Evolutionary conservation across 169 alveolate genomes (phyloP), one percentile per base, ranked within the genome.

Genomic region (Plasmodium vinckei): DNA sequence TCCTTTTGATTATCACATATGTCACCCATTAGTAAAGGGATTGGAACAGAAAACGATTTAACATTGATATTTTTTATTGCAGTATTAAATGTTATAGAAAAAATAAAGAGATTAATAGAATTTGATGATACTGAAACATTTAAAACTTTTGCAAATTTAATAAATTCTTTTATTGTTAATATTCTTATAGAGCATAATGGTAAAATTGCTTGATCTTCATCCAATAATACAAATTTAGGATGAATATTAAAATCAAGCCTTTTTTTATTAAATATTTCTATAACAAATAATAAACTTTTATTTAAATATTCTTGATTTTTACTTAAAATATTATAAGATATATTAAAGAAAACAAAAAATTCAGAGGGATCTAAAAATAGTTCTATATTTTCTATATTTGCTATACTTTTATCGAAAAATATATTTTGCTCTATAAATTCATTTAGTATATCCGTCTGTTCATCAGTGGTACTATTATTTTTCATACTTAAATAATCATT

Each of bases 341-440:
- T 21, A 33, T 57, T 69, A 82, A 82, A 68, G 44, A 82, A 82
- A 13, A 82, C 90, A 42, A 82, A 82, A 60, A 82, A 82, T 54
- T 82, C 90, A n/a, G 90, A 82, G 5, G 90, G 90, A 25, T 82
- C 90, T 12, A 82, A 49, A 69, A 82, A 82, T 27, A 82, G 17
- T 27, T 82, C 86, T 1, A 82, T 47, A 27, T 82, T 82, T 69
- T 68, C 84, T 3, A 82, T 82, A 47, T 60, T 33, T 17, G 42
- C 51, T 1, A 53, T 9, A 5, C 39, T 42, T 19, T 72, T 82
- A 7, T 65, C 72, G 1, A 82, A 49, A 57, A 19, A 82, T 17
- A 82, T 82, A 82, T 82, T 82, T 17, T 82, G 86, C 19, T 67
- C 47, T 21, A 82, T 82, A 17, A 5, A 2, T 27, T 56, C 51